Evolutionary conservation across 805 yeast genomes (phyloP).

Genomic region (Monosporozyma aerobia): DNA sequence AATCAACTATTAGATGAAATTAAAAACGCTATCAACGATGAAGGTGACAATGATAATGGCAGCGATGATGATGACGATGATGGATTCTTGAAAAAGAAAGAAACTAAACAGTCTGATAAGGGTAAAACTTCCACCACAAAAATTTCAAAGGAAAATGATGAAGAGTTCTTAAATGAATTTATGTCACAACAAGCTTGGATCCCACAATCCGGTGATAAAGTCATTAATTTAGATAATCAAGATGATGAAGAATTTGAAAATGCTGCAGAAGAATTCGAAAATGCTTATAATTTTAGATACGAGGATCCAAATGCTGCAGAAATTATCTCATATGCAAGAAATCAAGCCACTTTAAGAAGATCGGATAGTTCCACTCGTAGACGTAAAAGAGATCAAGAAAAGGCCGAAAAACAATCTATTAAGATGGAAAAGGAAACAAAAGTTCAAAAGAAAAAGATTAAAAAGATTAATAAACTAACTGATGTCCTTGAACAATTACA

Average conservation of each 20-base stretch:
- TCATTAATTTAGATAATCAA: slow-evolving; percentile 39
- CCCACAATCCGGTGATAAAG: slow-evolving; percentile 57
- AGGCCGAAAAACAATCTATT: slow-evolving; percentile 42
- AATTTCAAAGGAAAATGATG: slow-evolving; percentile 57
- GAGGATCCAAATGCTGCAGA: slow-evolving; percentile 90
- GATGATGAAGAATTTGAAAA: slow-evolving; percentile 86
- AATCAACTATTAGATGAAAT: slow-evolving; percentile 67
- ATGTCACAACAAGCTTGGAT: slow-evolving; percentile 82
- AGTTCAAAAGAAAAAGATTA: slow-evolving; percentile 60
- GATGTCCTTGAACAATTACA: slow-evolving; percentile 44
- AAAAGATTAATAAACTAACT: slow-evolving; percentile 67
- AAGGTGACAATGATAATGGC: slow-evolving; percentile 33
- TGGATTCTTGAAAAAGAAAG: slow-evolving; percentile 50
- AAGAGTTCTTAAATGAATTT: slow-evolving; percentile 64
- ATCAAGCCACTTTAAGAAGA: slow-evolving; percentile 84
- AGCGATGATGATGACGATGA: slow-evolving; percentile 36
- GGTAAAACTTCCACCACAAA: slow-evolving; percentile 18
- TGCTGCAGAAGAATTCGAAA: slow-evolving; percentile 84
- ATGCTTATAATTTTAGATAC: slow-evolving; percentile 87
- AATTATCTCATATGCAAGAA: slow-evolving; percentile 90
- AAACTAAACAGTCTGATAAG: slow-evolving; percentile 20
- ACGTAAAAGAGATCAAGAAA: slow-evolving; percentile 67
- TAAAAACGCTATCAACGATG: slow-evolving; percentile 50
- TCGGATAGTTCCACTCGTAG: slow-evolving; percentile 66
- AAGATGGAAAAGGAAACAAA: slow-evolving; percentile 49